phyloP scores from a whole-genome alignment of 2,329 filamentous ascomycete genomes.

The Aspergillus brasiliensis region DNA sequence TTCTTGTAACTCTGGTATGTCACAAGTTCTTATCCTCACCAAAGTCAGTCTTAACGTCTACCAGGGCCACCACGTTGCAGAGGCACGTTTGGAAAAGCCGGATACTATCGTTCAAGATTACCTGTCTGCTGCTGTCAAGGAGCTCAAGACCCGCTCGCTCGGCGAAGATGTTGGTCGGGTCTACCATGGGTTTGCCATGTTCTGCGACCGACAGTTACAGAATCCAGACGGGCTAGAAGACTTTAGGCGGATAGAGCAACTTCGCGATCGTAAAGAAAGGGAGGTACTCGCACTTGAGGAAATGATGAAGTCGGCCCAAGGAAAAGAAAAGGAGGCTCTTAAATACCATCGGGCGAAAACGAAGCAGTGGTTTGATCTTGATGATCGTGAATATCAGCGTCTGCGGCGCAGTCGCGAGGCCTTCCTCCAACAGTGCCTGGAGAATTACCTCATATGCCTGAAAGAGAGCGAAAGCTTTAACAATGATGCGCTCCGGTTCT shows the following conservation, averaged over 20 bases:
- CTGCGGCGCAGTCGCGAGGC: conserved; percentile 75
- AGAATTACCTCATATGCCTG: conserved; percentile 88
- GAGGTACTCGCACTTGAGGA: conserved; percentile 75
- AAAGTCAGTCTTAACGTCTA: conserved; percentile 8
- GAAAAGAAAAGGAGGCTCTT: conserved; percentile 59
- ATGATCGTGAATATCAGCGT: conserved; percentile 81
- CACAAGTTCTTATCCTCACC: not conserved
- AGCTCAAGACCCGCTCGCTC: conserved; percentile 68
- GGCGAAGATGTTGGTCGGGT: conserved; percentile 81
- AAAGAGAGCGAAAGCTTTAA: conserved; percentile 84
- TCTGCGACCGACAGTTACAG: conserved; percentile 92
- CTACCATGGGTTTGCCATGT: conserved; percentile 91
- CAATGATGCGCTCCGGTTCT: conserved; percentile 87
- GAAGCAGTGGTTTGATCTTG: conserved; percentile 86
- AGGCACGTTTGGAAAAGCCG: conserved; percentile 86
- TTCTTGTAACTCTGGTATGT: conserved; percentile 76
- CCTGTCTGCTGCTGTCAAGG: conserved; percentile 78
- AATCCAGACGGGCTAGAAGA: conserved; percentile 84
- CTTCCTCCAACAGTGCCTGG: conserved; percentile 83
- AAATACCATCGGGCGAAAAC: conserved; percentile 68
- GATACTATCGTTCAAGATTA: conserved; percentile 87
- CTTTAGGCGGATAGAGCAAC: conserved; percentile 73
- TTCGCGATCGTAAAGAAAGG: conserved; percentile 77
- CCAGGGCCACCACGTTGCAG: conserved; percentile 80
- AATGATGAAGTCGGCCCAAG: conserved; percentile 53